Evolutionary conservation across 306 rosid genomes (phyloP).

Genomic region (Ceratonia siliqua): DNA sequence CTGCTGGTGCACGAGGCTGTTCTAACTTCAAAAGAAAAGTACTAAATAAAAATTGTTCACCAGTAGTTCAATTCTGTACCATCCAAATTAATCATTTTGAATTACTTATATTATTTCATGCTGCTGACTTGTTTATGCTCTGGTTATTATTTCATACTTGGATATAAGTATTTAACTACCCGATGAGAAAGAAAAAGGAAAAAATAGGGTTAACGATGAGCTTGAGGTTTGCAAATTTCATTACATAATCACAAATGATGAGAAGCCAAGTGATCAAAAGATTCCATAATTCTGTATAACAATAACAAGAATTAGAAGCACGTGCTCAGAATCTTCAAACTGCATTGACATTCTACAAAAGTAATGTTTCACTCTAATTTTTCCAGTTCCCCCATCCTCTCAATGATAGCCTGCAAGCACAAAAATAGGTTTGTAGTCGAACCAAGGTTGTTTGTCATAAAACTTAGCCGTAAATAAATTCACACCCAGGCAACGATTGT

Average conservation of each 20-base stretch:
- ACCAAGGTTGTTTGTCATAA: background rate
- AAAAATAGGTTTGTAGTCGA: slow-evolving; percentile 3
- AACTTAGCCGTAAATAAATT: background rate
- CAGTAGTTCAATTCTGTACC: background rate
- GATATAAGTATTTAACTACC: slow-evolving; percentile 10
- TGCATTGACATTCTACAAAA: background rate
- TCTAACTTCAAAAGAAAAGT: background rate
- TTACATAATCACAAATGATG: background rate
- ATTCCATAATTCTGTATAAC: slow-evolving; percentile 19
- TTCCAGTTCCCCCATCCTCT: slow-evolving; percentile 61
- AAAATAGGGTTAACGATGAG: background rate
- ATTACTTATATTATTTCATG: background rate
- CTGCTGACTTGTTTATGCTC: background rate
- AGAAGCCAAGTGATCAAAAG: background rate
- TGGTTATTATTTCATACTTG: background rate
- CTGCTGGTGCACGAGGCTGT: background rate
- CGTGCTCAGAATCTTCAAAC: slow-evolving; percentile 31
- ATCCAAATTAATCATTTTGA: slow-evolving; percentile 2
- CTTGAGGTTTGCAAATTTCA: slow-evolving; percentile 23
- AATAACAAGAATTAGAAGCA: slow-evolving; percentile 33
- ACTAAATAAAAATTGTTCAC: background rate
- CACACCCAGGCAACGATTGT: slow-evolving; percentile 5
- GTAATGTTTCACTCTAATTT: slow-evolving; percentile 44
- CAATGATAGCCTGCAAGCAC: slow-evolving; percentile 53
- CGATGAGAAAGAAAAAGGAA: background rate